Base-by-base conservation (phyloP, 2,329 filamentous ascomycete genomes). In the Sarocladium brachiariae region DNA sequence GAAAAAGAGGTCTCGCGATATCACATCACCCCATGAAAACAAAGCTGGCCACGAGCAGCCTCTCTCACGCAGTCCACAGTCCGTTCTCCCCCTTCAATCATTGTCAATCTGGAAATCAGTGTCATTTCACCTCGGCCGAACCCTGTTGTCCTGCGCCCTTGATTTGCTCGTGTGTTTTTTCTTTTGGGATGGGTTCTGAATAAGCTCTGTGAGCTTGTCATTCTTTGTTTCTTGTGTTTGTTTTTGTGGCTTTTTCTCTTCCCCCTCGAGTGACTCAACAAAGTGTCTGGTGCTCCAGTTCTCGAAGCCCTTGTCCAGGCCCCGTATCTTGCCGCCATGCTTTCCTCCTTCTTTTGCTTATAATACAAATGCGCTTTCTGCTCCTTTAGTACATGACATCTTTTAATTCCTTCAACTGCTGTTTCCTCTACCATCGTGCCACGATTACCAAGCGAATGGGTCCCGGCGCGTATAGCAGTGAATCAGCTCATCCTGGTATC, bases 311-410 rank as follows among this genome's bases (percentile, higher is more conserved):
- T 8, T 14, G 19, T 25, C 8, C 39, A 25, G n/a, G n/a, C n/a
- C n/a, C n/a, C n/a, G n/a, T n/a, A n/a, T n/a, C n/a, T 18, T 4
- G 10, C 43, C 19, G 43, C 16, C 27, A 23, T 21, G 14, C 33
- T 18, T 47, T 25, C 10, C 9, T 23, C 43, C 11, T 14, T 30
- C 43, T 47, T 33, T 25, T 16, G 10, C 43, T 31, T 47, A 47
- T 47, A 47, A 47, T 47, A 47, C 43, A 47, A 25, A 43, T 47
- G 43, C 43, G 25, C 43, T 47, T 47, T 39, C 33, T 47, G 43
- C 43, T 47, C 43, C 43, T 24, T 47, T 47, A 18, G 21, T 47
- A 47, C 43, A 47, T 47, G 16, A 47, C 43, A 30, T 47, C 43
- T 19, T 19, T 13, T 25, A 47, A 16, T 47, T 47, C 33, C 43